These are phyloP conservation scores for Exsudoporus floridanus DNA, from an alignment of 1,284 basidiomycete species.

Conservation along the genomic window DNA sequence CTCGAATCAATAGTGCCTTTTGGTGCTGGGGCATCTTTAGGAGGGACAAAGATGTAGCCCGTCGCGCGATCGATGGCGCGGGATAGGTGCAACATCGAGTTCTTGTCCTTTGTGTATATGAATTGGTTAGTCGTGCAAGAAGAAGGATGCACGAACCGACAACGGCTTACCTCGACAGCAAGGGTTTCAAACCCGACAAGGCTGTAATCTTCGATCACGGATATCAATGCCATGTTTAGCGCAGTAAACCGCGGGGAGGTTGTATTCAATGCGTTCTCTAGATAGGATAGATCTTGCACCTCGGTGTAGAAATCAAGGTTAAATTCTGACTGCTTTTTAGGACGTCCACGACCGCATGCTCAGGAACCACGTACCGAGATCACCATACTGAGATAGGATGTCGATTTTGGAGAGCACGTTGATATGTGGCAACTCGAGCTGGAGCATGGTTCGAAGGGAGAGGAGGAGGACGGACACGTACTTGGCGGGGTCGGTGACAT, in stretches of 20 bases:
- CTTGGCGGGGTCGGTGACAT: conserved; percentile 94
- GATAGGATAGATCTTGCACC: conserved; percentile 92
- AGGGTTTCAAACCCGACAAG: conserved; percentile 97
- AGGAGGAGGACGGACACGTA: conserved; percentile 93
- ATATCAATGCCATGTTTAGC: conserved; percentile 88
- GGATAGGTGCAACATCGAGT: conserved; percentile 87
- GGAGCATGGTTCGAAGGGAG: conserved; percentile 95
- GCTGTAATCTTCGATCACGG: conserved; percentile 91
- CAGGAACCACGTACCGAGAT: conserved; percentile 60
- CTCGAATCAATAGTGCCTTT: conserved; percentile 51
- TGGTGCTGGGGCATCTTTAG: conserved; percentile 48
- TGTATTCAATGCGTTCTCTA: conserved; percentile 73
- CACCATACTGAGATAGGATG: conserved; percentile 82
- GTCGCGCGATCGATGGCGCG: conserved; percentile 84
- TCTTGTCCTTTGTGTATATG: conserved; percentile 68
- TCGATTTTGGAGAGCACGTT: conserved; percentile 98
- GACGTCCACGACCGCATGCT: not conserved
- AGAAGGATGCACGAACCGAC: not conserved
- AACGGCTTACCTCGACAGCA: conserved; percentile 76
- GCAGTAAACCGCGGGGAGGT: conserved; percentile 67
- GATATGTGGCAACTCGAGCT: conserved; percentile 94
- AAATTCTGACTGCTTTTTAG: conserved; percentile 64
- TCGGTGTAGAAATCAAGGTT: conserved; percentile 98
- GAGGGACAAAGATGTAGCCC: conserved; percentile 83
- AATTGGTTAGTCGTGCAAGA: not conserved